Percentiles rank a stretch among this genome's conserved stretches.
Evolutionary conservation across 1,284 basidiomycete genomes (phyloP).

Genomic region (Ustilago cynodontis): DNA sequence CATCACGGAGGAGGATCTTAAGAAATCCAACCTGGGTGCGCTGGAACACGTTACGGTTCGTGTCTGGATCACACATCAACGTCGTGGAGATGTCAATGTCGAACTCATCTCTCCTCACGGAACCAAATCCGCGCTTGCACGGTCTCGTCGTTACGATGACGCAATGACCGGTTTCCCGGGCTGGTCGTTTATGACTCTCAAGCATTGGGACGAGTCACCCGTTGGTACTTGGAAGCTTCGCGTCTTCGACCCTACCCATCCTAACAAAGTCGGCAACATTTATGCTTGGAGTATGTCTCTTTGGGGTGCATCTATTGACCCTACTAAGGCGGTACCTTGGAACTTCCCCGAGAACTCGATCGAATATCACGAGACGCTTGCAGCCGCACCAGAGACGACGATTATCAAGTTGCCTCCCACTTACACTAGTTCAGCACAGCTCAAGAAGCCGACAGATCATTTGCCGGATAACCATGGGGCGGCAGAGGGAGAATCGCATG

Average conservation of each 20-base stretch:
- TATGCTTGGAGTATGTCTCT: constrained; percentile 91
- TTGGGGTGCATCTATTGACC: constrained; percentile 90
- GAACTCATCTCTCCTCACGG: constrained; percentile 87
- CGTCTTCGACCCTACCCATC: constrained; percentile 81
- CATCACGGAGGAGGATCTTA: constrained; percentile 80
- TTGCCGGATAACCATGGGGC: constrained; percentile 85
- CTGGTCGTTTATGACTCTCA: constrained; percentile 98
- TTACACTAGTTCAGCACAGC: constrained; percentile 62
- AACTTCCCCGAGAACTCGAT: constrained; percentile 63
- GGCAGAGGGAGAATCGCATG: constrained; percentile 68
- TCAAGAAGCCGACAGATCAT: constrained; percentile 83
- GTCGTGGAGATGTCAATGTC: constrained; percentile 92
- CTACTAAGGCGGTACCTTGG: constrained; percentile 74
- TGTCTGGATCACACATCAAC: constrained; percentile 90
- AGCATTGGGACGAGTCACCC: constrained; percentile 97
- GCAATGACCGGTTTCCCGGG: constrained; percentile 83
- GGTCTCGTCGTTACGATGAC: constrained; percentile 79
- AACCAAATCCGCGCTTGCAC: constrained; percentile 85
- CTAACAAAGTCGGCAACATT: constrained; percentile 78
- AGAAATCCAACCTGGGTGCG: constrained; percentile 82
- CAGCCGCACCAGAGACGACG: constrained; percentile 68
- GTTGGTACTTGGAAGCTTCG: constrained; percentile 89
- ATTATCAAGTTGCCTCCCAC: constrained; percentile 69
- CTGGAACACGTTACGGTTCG: constrained; percentile 93
- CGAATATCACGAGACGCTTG: constrained; percentile 74